Evolutionary conservation across 495 filamentous ascomycete species (phyloP), one percentile per base, ranked within the genome.

Genomic region (Neurospora tetraspora): DNA sequence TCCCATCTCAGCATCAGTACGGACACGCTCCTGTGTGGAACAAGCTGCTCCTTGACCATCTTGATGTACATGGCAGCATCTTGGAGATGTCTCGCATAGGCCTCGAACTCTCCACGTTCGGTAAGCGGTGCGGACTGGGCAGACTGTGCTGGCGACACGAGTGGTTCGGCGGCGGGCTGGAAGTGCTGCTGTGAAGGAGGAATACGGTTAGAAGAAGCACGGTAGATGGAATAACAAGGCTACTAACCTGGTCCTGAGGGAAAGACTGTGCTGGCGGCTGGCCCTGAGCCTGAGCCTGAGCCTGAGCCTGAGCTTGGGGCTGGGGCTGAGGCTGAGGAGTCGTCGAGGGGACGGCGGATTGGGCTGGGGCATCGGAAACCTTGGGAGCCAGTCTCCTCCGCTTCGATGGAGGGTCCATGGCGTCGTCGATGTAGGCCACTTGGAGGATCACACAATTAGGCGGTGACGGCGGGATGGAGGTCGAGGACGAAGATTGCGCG

Each of bases 21-120:
- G 23, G 85, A 88, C 14, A 85, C 83, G 53, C 81, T 84, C 37
- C 76, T 84, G 75, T 89, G 86, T 0, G 53, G 53, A 65, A 65
- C 53, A 65, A 65, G 53, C 4, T 81, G 82, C 5, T 84, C 83
- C 73, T 82, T 82, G 74, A 87, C 83, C 16, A 83, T 84, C 79
- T 86, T 85, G 74, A 86, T 85, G 74, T 85, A 77, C 81, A 86
- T 87, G 68, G 86, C 84, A 14, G 86, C 86, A 83, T 88, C 86
- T 76, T 88, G 86, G 37, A 88, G 83, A 78, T 88, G 86, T 11
- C 86, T 82, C 27, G 86, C 86, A 73, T 87, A 88, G 39, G 85
- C 83, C 75, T 88, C 86, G 80, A 88, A 88, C 72, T 86, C 86
- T 74, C 84, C 85, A 69, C 83, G 83, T 74, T 86, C 83, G 40